Base-by-base conservation (phyloP, 192 early-diverging fungal genomes). In the Coemansia sp. region DNA sequence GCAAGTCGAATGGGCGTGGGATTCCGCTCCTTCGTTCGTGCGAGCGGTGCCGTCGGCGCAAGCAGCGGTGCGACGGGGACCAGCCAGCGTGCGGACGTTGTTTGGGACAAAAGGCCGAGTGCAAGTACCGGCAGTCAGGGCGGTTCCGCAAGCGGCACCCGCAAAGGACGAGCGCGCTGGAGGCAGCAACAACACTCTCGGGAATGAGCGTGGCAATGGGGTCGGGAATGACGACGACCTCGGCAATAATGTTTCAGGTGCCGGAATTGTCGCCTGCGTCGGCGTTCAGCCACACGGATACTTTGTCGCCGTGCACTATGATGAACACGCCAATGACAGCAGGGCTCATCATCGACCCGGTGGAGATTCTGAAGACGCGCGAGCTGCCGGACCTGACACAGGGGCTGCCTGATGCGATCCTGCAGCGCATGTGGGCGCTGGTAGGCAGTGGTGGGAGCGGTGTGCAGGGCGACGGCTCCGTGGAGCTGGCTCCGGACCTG, bases 111-210 rank as follows among this genome's bases (percentile, higher is more conserved):
- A 7, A 42, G 17, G 59, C 74, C 21, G 75, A 77, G 0, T 83
- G 80, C 75, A 62, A 27, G 36, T 83, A 83, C 62, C 51, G 80
- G 11, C 68, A 77, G 56, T 83, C 80, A 2, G 80, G 75, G 21
- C 71, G 80, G n/a, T 83, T 81, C 64, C 79, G 79, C 60, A 81
- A 75, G 59, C 78, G 78, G 24, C 69, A 72, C 36, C 73, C 73
- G 16, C 42, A 62, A 40, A 27, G 44, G 2, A 10, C 51, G 21
- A 19, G 48, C 24, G 42, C 36, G 39, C 31, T 66, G 17, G 48
- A 65, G 14, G 65, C 64, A 1, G 71, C 70, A 5, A 66, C 56
- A 0, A 37, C 64, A 14, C 59, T 73, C n/a, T 57, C 64, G 24
- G 35, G 10, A 4, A 3, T 48, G 51, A 19, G 29, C 31, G 37